Conservation (phyloP, 2,329 filamentous ascomycete genomes). For the Lecanicillium sp. region DNA sequence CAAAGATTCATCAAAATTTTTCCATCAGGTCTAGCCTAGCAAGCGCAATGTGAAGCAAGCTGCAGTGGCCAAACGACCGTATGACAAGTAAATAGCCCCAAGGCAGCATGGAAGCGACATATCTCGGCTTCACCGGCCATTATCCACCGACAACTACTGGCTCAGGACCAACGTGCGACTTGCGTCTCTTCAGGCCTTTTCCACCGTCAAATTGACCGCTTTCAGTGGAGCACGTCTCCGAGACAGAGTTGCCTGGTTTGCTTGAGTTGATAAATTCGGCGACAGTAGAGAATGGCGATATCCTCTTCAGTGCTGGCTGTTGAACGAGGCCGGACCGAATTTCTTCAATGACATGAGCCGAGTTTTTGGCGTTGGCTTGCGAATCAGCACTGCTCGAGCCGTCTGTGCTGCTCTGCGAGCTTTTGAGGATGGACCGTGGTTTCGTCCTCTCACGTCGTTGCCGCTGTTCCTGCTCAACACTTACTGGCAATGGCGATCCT, state of each 20-base stretch:
- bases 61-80: too few species aligned
- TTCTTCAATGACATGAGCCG: constrained; percentile 1
- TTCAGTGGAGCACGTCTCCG: too few species aligned
- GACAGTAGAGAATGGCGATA: not conserved
- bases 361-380: not conserved
- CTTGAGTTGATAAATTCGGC: constrained; percentile 3
- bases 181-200: too few species aligned
- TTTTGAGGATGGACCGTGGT: constrained; percentile 27
- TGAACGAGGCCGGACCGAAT: constrained; percentile 5
- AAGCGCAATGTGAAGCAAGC: too few species aligned
- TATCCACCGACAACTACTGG: too few species aligned
- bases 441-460: constrained; percentile 21
- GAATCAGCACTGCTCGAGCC: not conserved
- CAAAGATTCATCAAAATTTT: not conserved
- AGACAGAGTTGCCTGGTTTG: not conserved
- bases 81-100: too few species aligned
- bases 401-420: constrained; percentile 5
- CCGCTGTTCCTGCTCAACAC: constrained; percentile 26
- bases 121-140: too few species aligned
- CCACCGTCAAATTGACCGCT: too few species aligned
- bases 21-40: too few species aligned
- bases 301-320: not conserved
- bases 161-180: too few species aligned
- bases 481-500: constrained; percentile 18
- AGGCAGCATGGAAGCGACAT: too few species aligned